Evolutionary conservation across 768 basidiomycete species (phyloP).

Genomic region (Boletales sp.): DNA sequence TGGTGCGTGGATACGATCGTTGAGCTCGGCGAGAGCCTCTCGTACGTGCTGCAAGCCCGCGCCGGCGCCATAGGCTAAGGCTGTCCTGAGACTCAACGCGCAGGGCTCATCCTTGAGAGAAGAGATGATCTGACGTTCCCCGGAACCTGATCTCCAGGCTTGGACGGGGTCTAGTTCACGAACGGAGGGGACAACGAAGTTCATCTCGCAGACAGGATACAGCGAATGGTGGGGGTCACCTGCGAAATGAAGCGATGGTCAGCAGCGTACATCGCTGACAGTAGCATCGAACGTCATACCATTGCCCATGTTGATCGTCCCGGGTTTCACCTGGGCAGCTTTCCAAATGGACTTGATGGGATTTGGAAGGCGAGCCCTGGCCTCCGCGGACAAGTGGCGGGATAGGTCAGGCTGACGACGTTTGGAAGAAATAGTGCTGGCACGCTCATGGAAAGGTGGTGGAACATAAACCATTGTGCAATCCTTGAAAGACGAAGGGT

Average conservation of each 20-base stretch:
- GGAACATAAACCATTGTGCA: conserved; percentile 26
- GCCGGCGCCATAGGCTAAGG: conserved; percentile 40
- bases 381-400: conserved; percentile 34
- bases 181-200: conserved; percentile 34
- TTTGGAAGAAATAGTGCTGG: conserved; percentile 15
- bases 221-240: conserved; percentile 34
- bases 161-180: conserved; percentile 26
- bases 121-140: conserved; percentile 26
- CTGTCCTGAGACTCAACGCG: conserved; percentile 28
- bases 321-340: conserved; percentile 30
- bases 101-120: conserved; percentile 29
- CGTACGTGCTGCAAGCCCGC: conserved; percentile 33
- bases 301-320: conserved; percentile 37
- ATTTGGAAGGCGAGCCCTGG: conserved; percentile 32
- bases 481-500: background rate
- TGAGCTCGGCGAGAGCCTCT: conserved; percentile 33
- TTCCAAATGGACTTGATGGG: conserved; percentile 38
- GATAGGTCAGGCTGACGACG: conserved; percentile 27
- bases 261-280: background rate
- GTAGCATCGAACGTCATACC: conserved; percentile 14
- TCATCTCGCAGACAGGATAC: conserved; percentile 33
- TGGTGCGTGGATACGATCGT: conserved; percentile 33
- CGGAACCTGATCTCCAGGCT: conserved; percentile 26
- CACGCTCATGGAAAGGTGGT: conserved; percentile 10
- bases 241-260: conserved; percentile 5